Conservation (phyloP, 257 asterid species). For the Solanum verrucosum region DNA sequence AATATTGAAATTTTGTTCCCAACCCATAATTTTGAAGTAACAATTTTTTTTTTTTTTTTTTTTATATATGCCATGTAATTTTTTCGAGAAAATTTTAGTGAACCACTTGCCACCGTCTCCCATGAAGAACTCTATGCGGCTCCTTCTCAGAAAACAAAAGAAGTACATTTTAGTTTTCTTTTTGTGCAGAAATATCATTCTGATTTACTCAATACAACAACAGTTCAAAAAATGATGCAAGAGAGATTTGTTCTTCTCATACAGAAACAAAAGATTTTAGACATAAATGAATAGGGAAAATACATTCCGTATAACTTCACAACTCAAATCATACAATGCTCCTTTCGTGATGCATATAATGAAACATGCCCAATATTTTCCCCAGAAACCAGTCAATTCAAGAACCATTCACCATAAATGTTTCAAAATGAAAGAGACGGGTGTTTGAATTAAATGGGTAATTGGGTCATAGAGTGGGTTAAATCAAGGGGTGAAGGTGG, state of each 20-base stretch:
- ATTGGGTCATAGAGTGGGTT: no score
- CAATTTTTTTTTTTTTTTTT: no score
- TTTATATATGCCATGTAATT: no score
- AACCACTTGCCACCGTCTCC: no score
- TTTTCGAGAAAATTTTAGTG: no score
- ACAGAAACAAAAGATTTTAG: background rate
- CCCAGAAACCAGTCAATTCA: constrained; percentile 12
- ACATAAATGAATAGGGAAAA: background rate
- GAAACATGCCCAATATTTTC: background rate
- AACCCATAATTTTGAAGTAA: no score
- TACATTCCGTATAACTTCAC: background rate
- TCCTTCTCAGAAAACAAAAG: no score
- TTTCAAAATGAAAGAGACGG: background rate
- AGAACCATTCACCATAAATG: constrained; percentile 10
- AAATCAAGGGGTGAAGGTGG: no score
- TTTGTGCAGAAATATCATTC: background rate
- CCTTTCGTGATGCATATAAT: background rate
- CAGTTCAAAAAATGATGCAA: background rate
- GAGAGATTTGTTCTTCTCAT: background rate
- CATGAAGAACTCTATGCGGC: no score
- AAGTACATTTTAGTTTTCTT: no score
- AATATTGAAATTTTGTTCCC: no score
- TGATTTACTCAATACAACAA: background rate
- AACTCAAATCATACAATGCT: background rate
- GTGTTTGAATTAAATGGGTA: no score